phyloP scores from a whole-genome alignment of 2,329 filamentous ascomycete species.

The Incumbomyces delicatus region DNA sequence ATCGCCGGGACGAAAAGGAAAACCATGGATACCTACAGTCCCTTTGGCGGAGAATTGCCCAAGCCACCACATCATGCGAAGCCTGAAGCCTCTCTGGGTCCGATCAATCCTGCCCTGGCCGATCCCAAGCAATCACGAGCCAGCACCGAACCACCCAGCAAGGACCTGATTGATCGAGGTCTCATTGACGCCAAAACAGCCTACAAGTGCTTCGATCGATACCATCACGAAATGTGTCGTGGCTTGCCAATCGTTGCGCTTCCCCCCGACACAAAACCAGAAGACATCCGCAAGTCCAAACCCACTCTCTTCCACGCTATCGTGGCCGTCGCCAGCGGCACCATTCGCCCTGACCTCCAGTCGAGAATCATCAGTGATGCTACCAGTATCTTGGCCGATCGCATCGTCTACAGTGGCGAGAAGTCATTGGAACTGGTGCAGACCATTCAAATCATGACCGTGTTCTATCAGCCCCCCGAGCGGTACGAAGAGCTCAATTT shows the following conservation, averaged over 20 bases:
- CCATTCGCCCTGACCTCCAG: constrained; percentile 47
- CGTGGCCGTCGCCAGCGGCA: constrained; percentile 44
- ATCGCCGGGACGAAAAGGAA: constrained; percentile 19
- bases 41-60: constrained; percentile 19
- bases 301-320: constrained; percentile 52
- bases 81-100: constrained; percentile 10
- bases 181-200: constrained; percentile 45
- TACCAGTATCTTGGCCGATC: constrained; percentile 63
- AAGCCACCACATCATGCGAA: constrained; percentile 9
- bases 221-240: constrained; percentile 43
- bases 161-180: constrained; percentile 40
- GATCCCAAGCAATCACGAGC: constrained; percentile 11
- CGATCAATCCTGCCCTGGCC: constrained; percentile 3
- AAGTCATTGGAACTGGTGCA: constrained; percentile 80
- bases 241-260: constrained; percentile 52
- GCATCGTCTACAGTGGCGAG: constrained; percentile 62
- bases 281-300: constrained; percentile 47
- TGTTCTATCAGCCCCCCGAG: constrained; percentile 80
- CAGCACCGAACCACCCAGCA: constrained; percentile 21
- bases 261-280: constrained; percentile 43
- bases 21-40: constrained; percentile 12
- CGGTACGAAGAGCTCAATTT: constrained; percentile 81
- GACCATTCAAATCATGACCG: constrained; percentile 61
- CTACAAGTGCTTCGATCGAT: constrained; percentile 48
- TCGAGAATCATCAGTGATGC: constrained; percentile 56